Conservation (phyloP, 768 basidiomycete genomes). For the Arthromyces matolae region DNA sequence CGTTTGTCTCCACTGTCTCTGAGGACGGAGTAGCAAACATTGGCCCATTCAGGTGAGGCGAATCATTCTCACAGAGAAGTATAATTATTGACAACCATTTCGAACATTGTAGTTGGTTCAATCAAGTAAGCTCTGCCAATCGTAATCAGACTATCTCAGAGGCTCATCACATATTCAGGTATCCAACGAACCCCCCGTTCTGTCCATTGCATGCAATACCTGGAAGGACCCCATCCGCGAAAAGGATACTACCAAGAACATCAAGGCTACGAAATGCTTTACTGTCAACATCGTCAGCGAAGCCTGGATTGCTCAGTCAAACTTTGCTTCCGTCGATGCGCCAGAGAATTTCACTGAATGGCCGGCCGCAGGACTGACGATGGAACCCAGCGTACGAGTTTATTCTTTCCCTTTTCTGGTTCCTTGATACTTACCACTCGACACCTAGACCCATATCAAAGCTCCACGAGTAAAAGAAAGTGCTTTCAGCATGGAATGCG, state of each 20-base stretch:
- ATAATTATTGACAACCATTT: too few relatives aligned
- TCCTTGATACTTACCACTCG: constrained; percentile 15
- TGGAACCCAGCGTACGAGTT: constrained; percentile 48
- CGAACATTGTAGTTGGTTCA: constrained; percentile 51
- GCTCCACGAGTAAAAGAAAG: constrained; percentile 60
- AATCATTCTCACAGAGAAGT: too few relatives aligned
- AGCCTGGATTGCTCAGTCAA: constrained; percentile 58
- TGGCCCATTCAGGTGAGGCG: constrained; percentile 53
- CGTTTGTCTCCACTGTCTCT: constrained; percentile 60
- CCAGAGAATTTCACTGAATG: constrained; percentile 55
- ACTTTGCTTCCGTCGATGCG: constrained; percentile 46
- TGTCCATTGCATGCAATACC: constrained; percentile 42
- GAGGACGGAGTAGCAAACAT: constrained; percentile 52
- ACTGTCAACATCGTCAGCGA: constrained; percentile 76
- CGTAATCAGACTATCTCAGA: too few relatives aligned
- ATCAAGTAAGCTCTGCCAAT: constrained; percentile 28
- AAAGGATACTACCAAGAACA: constrained; percentile 67
- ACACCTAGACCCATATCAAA: constrained; percentile 43
- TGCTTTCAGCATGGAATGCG: constrained; percentile 63
- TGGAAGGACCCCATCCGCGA: constrained; percentile 14
- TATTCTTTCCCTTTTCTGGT: background rate
- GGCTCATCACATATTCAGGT: too few relatives aligned
- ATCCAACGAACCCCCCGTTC: constrained; percentile 56
- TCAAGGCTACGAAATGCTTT: constrained; percentile 61
- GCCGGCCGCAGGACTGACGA: constrained; percentile 57